Conservation (phyloP, 2,329 filamentous ascomycete genomes). For the Shiraia sp. region DNA sequence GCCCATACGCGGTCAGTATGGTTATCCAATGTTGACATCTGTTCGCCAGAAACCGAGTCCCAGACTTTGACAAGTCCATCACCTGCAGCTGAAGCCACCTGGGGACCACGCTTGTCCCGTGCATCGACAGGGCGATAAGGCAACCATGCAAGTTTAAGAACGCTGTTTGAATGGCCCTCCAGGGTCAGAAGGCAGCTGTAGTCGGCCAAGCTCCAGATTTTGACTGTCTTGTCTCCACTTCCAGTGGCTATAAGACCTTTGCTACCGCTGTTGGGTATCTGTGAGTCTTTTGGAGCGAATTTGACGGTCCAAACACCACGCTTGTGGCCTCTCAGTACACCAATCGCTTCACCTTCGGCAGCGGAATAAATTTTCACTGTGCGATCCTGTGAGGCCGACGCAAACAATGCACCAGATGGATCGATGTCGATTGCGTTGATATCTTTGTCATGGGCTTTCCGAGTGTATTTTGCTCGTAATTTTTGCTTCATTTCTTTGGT, state of each 20-base stretch:
- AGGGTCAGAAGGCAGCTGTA: slow-evolving; percentile 93
- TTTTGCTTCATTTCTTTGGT: slow-evolving; percentile 55
- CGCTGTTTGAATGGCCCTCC: slow-evolving; percentile 94
- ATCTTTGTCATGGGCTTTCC: slow-evolving; percentile 97
- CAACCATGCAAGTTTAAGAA: slow-evolving; percentile 92
- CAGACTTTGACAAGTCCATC: slow-evolving; percentile 97
- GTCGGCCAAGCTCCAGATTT: slow-evolving; percentile 90
- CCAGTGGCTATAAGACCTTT: slow-evolving; percentile 87
- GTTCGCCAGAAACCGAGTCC: slow-evolving; percentile 84
- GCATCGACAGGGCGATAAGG: slow-evolving; percentile 50
- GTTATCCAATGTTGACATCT: slow-evolving; percentile 90
- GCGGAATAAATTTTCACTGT: slow-evolving; percentile 96
- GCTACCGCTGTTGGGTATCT: slow-evolving; percentile 60
- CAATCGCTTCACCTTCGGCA: slow-evolving; percentile 86
- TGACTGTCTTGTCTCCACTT: slow-evolving; percentile 93
- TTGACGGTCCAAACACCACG: slow-evolving; percentile 95
- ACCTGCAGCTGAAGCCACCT: slow-evolving; percentile 84
- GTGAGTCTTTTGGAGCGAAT: slow-evolving; percentile 80
- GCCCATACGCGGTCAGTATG: slow-evolving; percentile 97
- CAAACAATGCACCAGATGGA: slow-evolving; percentile 76
- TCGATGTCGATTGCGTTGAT: slow-evolving; percentile 94
- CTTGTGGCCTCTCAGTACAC: slow-evolving; percentile 88
- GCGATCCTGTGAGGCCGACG: slow-evolving; percentile 93
- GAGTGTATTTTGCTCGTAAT: slow-evolving; percentile 75
- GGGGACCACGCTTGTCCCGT: slow-evolving; percentile 61